phyloP scores from a whole-genome alignment of 1,284 basidiomycete species.

The Sanghuangporus baumii region DNA sequence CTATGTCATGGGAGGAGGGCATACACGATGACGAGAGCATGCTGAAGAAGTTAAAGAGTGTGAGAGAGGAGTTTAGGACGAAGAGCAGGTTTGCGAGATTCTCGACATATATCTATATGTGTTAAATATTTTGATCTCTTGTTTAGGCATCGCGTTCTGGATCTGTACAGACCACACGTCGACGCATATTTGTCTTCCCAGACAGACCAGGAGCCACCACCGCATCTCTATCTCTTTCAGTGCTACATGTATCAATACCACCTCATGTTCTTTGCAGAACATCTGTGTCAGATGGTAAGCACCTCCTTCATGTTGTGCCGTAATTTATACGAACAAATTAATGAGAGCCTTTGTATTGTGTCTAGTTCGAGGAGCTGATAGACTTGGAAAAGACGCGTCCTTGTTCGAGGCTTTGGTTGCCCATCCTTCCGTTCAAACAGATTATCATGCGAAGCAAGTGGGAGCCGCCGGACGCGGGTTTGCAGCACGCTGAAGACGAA shows the following conservation, averaged over 20 bases:
- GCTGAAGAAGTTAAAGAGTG: background rate
- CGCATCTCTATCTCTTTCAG: slow-evolving; percentile 61
- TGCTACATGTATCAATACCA: slow-evolving; percentile 75
- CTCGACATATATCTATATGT: slow-evolving; percentile 23
- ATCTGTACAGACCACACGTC: slow-evolving; percentile 64
- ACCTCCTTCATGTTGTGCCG: background rate
- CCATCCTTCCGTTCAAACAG: slow-evolving; percentile 39
- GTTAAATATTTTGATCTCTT: slow-evolving; percentile 18
- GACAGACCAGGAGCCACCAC: slow-evolving; percentile 36
- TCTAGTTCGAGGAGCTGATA: slow-evolving; percentile 49
- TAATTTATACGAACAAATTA: background rate
- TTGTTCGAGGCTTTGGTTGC: slow-evolving; percentile 62
- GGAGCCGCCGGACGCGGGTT: slow-evolving; percentile 37
- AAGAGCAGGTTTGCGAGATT: slow-evolving; percentile 20
- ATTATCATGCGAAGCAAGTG: slow-evolving; percentile 39
- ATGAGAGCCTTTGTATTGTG: background rate
- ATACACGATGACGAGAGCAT: slow-evolving; percentile 3
- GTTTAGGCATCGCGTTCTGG: slow-evolving; percentile 56
- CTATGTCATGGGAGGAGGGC: slow-evolving; percentile 10
- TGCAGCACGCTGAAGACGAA: slow-evolving; percentile 47
- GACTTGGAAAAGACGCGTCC: slow-evolving; percentile 50
- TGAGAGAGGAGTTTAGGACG: slow-evolving; percentile 7
- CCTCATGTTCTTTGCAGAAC: slow-evolving; percentile 39
- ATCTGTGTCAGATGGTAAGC: slow-evolving; percentile 27
- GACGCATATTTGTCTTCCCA: slow-evolving; percentile 36